Percentiles rank a stretch among this genome's conserved stretches.
These are phyloP conservation scores for Balansia obtecta DNA, from an alignment of 2,329 filamentous ascomycete species.

Conservation along the genomic window DNA sequence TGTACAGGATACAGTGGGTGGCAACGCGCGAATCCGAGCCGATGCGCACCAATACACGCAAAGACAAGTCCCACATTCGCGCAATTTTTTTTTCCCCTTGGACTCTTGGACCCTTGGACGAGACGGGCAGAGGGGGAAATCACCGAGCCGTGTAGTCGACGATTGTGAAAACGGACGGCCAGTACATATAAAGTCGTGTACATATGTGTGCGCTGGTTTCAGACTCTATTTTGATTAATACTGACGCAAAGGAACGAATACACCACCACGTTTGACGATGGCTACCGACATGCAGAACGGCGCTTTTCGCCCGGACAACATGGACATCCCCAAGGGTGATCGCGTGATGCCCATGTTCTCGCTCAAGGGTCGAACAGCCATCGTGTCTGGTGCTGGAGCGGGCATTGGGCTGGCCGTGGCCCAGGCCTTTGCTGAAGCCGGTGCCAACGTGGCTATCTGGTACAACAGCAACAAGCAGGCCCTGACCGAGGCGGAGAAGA, in stretches of 20 bases:
- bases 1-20: too few relatives aligned
- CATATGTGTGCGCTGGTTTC: too few relatives aligned
- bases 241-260: neutral
- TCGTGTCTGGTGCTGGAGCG: constrained; percentile 53
- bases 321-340: constrained; percentile 30
- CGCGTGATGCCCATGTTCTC: constrained; percentile 55
- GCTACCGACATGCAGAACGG: constrained; percentile 31
- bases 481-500: constrained; percentile 45
- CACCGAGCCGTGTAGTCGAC: neutral
- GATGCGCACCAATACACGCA: neutral
- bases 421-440: constrained; percentile 53
- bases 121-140: neutral
- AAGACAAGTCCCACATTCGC: neutral
- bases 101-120: neutral
- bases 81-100: neutral
- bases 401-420: constrained; percentile 57
- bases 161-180: neutral
- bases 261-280: constrained; percentile 14
- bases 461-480: constrained; percentile 59
- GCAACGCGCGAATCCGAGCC: neutral
- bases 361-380: constrained; percentile 56
- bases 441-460: constrained; percentile 61
- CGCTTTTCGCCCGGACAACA: constrained; percentile 46
- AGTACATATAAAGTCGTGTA: neutral
- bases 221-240: neutral